phyloP scores from a whole-genome alignment of 352 stramenopile genomes.

The Pythium dissotocum region DNA sequence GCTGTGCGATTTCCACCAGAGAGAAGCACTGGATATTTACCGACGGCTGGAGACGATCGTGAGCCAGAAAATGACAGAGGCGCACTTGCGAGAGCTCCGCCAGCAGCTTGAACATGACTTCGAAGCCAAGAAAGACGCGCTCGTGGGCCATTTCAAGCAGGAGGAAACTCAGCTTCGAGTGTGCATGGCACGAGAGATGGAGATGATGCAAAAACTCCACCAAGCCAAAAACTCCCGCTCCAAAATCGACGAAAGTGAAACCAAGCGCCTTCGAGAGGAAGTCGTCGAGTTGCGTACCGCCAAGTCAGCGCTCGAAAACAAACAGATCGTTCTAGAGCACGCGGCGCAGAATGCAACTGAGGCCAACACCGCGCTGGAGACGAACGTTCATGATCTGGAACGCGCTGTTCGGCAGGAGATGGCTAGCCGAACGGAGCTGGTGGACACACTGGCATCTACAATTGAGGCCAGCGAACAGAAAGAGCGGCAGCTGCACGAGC shows the following conservation, averaged over 20 bases:
- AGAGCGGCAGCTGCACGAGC: conserved; percentile 43
- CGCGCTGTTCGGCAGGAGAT: conserved; percentile 55
- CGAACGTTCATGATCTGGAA: conserved; percentile 60
- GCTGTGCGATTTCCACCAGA: conserved; percentile 56
- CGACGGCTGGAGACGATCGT: conserved; percentile 51
- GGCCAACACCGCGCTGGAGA: conserved; percentile 39
- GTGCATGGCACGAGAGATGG: conserved; percentile 57
- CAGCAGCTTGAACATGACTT: conserved; percentile 59
- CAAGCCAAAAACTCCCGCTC: conserved; percentile 49
- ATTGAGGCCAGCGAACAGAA: conserved; percentile 59
- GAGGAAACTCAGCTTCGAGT: conserved; percentile 63
- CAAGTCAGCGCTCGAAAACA: conserved; percentile 47
- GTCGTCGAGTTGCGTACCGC: conserved; percentile 33
- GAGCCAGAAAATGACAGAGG: conserved; percentile 56
- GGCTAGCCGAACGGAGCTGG: conserved; percentile 63
- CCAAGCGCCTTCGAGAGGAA: conserved; percentile 53
- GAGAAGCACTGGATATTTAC: conserved; percentile 58
- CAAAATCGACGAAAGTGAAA: conserved; percentile 69
- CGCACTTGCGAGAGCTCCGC: conserved; percentile 49
- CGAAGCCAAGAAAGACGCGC: conserved; percentile 52
- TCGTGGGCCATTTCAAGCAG: conserved; percentile 66
- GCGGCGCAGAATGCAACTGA: conserved; percentile 33
- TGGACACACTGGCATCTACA: conserved; percentile 69
- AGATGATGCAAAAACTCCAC: conserved; percentile 74
- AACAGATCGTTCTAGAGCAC: conserved; percentile 51